phyloP scores from a whole-genome alignment of 1,139 yeast species.

The Nakaseomyces bracarensis region DNA sequence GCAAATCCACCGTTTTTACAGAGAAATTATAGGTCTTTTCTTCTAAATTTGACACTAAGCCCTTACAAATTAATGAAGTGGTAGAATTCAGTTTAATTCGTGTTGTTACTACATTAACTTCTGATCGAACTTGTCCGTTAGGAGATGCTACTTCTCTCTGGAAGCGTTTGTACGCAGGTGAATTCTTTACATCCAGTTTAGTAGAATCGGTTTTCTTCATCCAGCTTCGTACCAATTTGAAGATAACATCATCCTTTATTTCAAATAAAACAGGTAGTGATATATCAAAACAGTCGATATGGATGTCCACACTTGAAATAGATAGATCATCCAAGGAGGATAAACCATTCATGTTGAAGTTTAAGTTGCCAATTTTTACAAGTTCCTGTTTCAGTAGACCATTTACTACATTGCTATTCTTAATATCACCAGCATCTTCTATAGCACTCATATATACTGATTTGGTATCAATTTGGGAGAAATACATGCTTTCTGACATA shows the following conservation, averaged over 20 bases:
- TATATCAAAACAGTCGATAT: conserved; percentile 13
- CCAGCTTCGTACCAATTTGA: conserved; percentile 1
- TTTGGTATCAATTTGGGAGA: conserved; percentile 61
- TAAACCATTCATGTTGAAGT: conserved; percentile 46
- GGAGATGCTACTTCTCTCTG: conserved; percentile 15
- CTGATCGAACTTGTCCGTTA: neutral
- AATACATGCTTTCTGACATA: conserved; percentile 53
- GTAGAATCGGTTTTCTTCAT: neutral
- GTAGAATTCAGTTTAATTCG: neutral
- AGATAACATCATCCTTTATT: conserved; percentile 11
- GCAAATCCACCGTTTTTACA: neutral
- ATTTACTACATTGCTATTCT: neutral
- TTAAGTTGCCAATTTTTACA: conserved; percentile 33
- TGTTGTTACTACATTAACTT: neutral
- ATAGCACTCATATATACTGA: conserved; percentile 82
- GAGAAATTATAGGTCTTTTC: neutral
- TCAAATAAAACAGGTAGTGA: conserved; percentile 12
- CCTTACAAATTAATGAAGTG: neutral
- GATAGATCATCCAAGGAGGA: conserved; percentile 40
- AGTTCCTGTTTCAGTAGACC: conserved; percentile 14
- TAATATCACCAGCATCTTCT: conserved; percentile 29
- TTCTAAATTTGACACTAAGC: neutral
- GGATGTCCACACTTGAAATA: conserved; percentile 14
- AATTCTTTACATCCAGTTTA: conserved; percentile 7
- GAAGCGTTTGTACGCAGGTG: conserved; percentile 21